These are phyloP conservation scores for Neopestalotiopsis rosae DNA, from an alignment of 2,329 filamentous ascomycete genomes.

Conservation along the genomic window DNA sequence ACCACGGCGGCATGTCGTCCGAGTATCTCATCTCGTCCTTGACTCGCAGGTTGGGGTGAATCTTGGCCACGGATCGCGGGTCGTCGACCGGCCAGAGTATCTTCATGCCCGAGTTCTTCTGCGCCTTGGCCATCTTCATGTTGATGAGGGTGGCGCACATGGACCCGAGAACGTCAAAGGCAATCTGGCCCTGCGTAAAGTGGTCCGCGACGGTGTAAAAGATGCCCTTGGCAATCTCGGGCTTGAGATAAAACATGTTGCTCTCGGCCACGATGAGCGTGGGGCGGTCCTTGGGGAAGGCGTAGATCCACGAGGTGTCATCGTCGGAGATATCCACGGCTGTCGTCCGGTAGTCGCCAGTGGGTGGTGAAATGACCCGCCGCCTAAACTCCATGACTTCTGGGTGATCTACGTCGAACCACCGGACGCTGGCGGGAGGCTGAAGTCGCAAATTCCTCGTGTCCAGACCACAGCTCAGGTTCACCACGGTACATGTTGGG, in stretches of 20 bases:
- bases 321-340: slow-evolving; percentile 26
- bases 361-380: slow-evolving; percentile 24
- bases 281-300: slow-evolving; percentile 30
- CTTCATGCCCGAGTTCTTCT: slow-evolving; percentile 13
- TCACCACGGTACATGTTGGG: slow-evolving; percentile 27
- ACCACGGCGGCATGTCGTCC: slow-evolving; percentile 18
- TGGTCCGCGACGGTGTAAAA: slow-evolving; percentile 23
- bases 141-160: slow-evolving; percentile 15
- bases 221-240: slow-evolving; percentile 23
- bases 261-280: slow-evolving; percentile 34
- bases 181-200: slow-evolving; percentile 25
- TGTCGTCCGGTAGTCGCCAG: slow-evolving; percentile 28
- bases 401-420: slow-evolving; percentile 36
- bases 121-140: slow-evolving; percentile 8
- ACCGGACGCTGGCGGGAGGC: slow-evolving; percentile 22
- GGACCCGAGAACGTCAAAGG: slow-evolving; percentile 23
- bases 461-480: slow-evolving; percentile 32
- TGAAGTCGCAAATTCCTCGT: slow-evolving; percentile 24
- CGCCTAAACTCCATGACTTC: slow-evolving; percentile 33
- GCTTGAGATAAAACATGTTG: slow-evolving; percentile 31
- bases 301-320: slow-evolving; percentile 27
- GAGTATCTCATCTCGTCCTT: slow-evolving; percentile 16
- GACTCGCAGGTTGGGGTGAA: slow-evolving; percentile 15
- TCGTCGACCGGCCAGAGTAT: slow-evolving; percentile 20
- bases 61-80: slow-evolving; percentile 10